phyloP scores from a whole-genome alignment of 129 eudicot species.

The Ambrosia artemisiifolia region DNA sequence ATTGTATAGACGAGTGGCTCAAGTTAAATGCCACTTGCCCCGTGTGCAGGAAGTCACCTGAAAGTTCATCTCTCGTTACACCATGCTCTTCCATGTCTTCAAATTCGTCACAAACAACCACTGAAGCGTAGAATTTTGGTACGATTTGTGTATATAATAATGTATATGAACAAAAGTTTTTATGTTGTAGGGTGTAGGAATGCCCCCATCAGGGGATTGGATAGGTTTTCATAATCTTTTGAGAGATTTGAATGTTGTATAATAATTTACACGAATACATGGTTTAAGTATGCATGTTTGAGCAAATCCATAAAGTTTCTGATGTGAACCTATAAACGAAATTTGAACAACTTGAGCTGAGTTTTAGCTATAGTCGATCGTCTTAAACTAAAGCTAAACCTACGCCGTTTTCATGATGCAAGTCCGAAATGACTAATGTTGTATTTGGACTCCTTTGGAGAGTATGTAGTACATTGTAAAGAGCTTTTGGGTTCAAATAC shows the following conservation, averaged over 20 bases:
- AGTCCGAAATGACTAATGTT: no score
- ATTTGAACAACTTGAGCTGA: no score
- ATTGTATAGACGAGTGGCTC: conserved; percentile 53
- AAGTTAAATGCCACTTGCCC: conserved; percentile 44
- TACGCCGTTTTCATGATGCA: no score
- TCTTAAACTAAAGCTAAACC: no score
- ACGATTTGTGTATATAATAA: conserved; percentile 14
- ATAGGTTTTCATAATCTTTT: conserved; percentile 6
- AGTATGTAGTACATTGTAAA: no score
- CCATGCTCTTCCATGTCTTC: conserved; percentile 32
- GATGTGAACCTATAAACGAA: not conserved
- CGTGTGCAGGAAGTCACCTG: conserved; percentile 43
- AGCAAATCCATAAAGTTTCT: not conserved
- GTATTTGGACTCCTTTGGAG: no score
- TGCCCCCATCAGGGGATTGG: not conserved
- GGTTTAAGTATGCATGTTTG: not conserved
- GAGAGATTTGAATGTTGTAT: conserved; percentile 10
- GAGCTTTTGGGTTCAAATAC: no score
- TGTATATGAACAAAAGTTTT: conserved; percentile 10
- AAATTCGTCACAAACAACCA: conserved; percentile 12
- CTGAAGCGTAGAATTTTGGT: conserved; percentile 22
- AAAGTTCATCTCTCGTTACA: conserved; percentile 26
- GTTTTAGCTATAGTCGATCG: no score
- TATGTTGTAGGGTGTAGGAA: conserved; percentile 17
- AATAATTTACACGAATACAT: conserved; percentile 20